These are phyloP conservation scores for Pichia cephalocereana DNA, from an alignment of 805 yeast species.

Conservation along the genomic window DNA sequence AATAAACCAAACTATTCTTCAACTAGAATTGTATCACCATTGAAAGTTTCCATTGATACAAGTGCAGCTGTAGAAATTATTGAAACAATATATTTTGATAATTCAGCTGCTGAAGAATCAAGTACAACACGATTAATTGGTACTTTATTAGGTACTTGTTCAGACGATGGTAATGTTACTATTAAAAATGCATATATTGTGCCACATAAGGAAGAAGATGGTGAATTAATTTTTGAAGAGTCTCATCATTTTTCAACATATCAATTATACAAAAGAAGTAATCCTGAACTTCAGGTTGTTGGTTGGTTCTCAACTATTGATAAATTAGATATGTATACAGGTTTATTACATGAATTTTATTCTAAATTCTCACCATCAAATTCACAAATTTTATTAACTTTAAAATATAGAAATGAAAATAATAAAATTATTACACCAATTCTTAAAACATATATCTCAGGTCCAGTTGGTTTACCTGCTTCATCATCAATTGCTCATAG, in stretches of 20 bases:
- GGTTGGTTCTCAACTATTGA: constrained; percentile 74
- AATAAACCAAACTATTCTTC: constrained; percentile 39
- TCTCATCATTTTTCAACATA: constrained; percentile 63
- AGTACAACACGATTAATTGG: constrained; percentile 61
- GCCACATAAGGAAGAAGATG: constrained; percentile 69
- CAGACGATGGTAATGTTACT: constrained; percentile 75
- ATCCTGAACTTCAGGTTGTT: constrained; percentile 67
- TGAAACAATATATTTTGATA: constrained; percentile 57
- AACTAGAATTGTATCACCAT: constrained; percentile 31
- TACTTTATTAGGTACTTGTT: constrained; percentile 69
- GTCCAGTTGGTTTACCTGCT: constrained; percentile 54
- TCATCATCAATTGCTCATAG: constrained; percentile 29
- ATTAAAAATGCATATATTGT: constrained; percentile 72
- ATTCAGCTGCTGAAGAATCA: constrained; percentile 25
- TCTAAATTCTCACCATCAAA: constrained; percentile 69
- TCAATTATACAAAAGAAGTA: constrained; percentile 64
- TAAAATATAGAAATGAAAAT: constrained; percentile 45
- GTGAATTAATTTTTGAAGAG: constrained; percentile 68
- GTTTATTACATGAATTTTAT: constrained; percentile 74
- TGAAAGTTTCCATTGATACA: constrained; percentile 50
- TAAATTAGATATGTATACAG: constrained; percentile 60
- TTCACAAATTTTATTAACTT: constrained; percentile 73
- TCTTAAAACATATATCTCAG: constrained; percentile 63
- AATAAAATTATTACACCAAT: constrained; percentile 45
- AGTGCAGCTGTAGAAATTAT: constrained; percentile 69